Evolutionary conservation across 2,329 filamentous ascomycete genomes (phyloP).

Genomic region (Colletotrichum sp.): DNA sequence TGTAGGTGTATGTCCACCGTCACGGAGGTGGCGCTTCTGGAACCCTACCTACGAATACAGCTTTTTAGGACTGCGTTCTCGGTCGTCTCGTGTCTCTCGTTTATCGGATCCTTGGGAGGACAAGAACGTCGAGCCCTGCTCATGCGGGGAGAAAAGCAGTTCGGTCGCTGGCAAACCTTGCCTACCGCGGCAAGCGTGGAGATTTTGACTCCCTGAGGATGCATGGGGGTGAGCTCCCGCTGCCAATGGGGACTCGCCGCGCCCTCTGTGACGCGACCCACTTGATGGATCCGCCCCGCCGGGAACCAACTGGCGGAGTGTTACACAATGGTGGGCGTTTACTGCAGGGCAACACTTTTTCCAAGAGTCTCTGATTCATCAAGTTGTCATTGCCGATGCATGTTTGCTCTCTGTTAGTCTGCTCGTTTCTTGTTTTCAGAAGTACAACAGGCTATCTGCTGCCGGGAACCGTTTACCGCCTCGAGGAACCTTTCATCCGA

Average conservation of each 20-base stretch:
- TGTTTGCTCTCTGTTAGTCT: not conserved
- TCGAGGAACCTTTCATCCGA: not conserved
- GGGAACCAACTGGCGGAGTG: not conserved
- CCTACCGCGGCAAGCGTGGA: not conserved
- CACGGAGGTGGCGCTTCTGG: not conserved
- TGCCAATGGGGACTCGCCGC: not conserved
- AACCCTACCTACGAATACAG: not conserved
- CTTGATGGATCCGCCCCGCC: not conserved
- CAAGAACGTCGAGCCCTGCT: not conserved
- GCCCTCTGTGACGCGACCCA: not conserved
- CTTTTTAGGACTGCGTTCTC: not conserved
- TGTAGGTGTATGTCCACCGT: not conserved
- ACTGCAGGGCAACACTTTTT: not conserved
- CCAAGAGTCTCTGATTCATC: not conserved
- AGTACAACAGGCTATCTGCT: not conserved
- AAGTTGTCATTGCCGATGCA: not conserved
- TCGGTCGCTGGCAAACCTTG: not conserved
- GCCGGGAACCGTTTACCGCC: not conserved
- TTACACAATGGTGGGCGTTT: not conserved
- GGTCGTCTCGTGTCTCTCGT: not conserved
- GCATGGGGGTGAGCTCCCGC: not conserved
- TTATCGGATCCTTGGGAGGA: not conserved
- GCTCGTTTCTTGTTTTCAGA: not conserved
- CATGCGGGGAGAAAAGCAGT: not conserved
- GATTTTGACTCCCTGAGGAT: not conserved